These are phyloP conservation scores for Urochloa ruziziensis DNA, from an alignment of 176 grass and related monocot genomes.

Conservation along the genomic window DNA sequence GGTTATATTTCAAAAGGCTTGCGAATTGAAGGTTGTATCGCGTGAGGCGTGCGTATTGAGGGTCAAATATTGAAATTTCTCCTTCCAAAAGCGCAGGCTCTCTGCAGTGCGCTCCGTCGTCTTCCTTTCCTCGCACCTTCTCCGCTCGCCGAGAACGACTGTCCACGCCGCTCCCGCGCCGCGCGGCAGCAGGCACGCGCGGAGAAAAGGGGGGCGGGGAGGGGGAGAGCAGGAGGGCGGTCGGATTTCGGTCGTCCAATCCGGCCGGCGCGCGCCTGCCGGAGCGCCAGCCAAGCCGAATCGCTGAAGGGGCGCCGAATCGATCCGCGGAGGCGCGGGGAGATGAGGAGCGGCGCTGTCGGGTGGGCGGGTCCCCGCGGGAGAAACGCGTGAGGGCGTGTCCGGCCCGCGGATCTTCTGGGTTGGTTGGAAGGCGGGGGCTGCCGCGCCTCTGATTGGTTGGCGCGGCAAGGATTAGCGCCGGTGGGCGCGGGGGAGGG, in stretches of 20 bases:
- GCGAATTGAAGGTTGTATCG: no score
- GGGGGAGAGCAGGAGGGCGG: background rate
- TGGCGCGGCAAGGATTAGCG: background rate
- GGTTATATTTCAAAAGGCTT: no score
- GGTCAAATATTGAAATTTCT: no score
- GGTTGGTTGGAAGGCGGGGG: background rate
- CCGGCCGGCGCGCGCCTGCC: background rate
- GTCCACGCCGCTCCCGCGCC: background rate
- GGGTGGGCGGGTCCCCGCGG: background rate
- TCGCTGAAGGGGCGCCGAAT: background rate
- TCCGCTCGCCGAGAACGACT: conserved; percentile 15
- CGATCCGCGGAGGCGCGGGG: background rate
- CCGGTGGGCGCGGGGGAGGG: background rate
- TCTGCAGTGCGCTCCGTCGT: background rate
- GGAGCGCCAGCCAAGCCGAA: background rate
- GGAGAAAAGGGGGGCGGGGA: background rate
- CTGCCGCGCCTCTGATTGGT: background rate
- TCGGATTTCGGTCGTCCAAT: conserved; percentile 22
- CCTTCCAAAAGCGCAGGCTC: background rate
- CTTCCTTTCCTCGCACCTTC: conserved; percentile 46
- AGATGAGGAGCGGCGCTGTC: background rate
- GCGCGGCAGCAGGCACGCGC: background rate
- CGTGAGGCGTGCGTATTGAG: no score
- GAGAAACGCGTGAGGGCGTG: conserved; percentile 11
- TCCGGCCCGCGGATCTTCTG: conserved; percentile 29